Conservation (phyloP, 345 rosid species). For the Passiflora organensis region DNA sequence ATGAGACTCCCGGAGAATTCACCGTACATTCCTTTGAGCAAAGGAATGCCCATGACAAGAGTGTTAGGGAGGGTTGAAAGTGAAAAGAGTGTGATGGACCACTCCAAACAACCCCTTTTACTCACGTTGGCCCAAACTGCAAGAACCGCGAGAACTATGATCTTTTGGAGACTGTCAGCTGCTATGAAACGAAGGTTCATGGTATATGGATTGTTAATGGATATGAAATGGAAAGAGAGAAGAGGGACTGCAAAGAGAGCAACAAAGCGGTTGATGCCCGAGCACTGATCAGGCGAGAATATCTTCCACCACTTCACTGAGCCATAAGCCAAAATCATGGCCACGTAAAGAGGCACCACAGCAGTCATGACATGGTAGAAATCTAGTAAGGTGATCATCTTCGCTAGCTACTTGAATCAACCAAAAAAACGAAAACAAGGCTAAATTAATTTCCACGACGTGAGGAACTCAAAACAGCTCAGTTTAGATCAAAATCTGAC, state of each 20-base stretch:
- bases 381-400: slow-evolving; percentile 65
- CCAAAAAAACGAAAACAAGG: too few relatives aligned
- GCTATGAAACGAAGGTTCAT: slow-evolving; percentile 89
- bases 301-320: slow-evolving; percentile 99
- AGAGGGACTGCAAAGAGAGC: slow-evolving; percentile 98
- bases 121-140: slow-evolving; percentile 60
- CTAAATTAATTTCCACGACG: too few relatives aligned
- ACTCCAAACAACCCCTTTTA: slow-evolving; percentile 68
- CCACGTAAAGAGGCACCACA: slow-evolving; percentile 96
- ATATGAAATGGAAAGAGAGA: slow-evolving; percentile 94
- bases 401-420: slow-evolving; percentile 5
- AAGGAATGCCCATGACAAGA: slow-evolving; percentile 92
- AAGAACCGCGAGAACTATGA: slow-evolving; percentile 57
- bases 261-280: slow-evolving; percentile 96
- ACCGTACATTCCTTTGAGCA: slow-evolving; percentile 89
- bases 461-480: too few relatives aligned
- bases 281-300: slow-evolving; percentile 93
- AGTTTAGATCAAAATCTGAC: too few relatives aligned
- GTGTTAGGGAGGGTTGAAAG: slow-evolving; percentile 90
- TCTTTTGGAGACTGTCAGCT: slow-evolving; percentile 83
- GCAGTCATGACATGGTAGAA: slow-evolving; percentile 99
- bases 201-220: slow-evolving; percentile 66
- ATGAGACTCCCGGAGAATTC: slow-evolving; percentile 61
- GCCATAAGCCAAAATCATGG: slow-evolving; percentile 91
- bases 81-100: slow-evolving; percentile 93